Base-by-base conservation (phyloP, 2,329 filamentous ascomycete genomes). In the Apiospora sp. region DNA sequence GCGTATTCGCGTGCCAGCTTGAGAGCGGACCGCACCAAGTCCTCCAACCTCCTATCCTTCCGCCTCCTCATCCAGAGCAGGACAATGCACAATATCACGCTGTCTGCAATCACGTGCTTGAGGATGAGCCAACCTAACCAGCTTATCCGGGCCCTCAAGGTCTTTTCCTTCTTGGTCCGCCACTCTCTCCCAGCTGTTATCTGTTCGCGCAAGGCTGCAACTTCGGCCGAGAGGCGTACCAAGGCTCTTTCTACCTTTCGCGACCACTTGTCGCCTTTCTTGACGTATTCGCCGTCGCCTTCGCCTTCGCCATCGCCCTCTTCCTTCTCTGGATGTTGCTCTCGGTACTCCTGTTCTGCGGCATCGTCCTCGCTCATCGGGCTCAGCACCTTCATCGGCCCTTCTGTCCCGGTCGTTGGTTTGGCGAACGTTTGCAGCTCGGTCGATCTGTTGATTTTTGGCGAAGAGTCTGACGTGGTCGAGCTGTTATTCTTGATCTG, bases 181-280 rank as follows among this genome's bases (percentile, higher is more conserved):
- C 93, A 93, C 76, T 96, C 90, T 16, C 93, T 88, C 0, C 94
- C 91, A 0, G 91, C 89, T 71, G 94, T 92, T 76, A 98, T 92
- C 80, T 98, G 95, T 83, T 99, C 96, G 48, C 96, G 90, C 74
- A 98, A 84, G 0, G 96, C 96, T 1, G 96, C 95, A 44, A 99
- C 91, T 83, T 99, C 96, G 22, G 95, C 93, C 6, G 95, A 97
- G 84, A 98, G 91, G 77, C 95, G 94, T 72, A 96, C 94, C 72
- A 98, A 87, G 30, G 94, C 94, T 61, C 92, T 89, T 84, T 98
- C 96, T 74, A 98, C 92, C 77, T 93, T 92, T 73, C 90, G 91
- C 70, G 93, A 92, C 94, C 95, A 98, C 78, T 90, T 91, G 74
- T 85, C 86, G 24, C 83, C 85, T 49, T 82, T 83, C 78, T 83